Evolutionary conservation across 306 rosid species (phyloP).

Genomic region (Glycyrrhiza uralensis): DNA sequence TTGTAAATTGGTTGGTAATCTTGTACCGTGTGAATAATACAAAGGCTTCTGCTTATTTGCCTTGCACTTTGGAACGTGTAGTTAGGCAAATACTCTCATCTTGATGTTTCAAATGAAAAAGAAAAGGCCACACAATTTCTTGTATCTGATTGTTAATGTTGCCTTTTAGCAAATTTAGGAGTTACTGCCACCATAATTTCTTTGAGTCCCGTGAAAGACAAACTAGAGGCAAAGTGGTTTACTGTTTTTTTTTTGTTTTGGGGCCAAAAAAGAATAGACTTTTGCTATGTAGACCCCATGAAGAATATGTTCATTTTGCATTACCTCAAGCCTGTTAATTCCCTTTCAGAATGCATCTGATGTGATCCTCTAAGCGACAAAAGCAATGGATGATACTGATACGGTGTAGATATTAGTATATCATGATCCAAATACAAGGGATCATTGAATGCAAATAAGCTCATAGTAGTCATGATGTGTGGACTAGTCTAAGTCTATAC

Average conservation of each 20-base stretch:
- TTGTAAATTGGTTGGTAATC: constrained; percentile 28
- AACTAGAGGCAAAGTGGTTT: neutral
- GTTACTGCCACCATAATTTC: neutral
- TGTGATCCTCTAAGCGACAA: neutral
- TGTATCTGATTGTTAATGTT: neutral
- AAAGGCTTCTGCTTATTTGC: neutral
- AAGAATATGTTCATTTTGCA: neutral
- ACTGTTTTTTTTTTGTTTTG: neutral
- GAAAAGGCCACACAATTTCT: neutral
- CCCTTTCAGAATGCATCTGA: neutral
- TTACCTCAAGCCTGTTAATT: neutral
- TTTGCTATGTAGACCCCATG: neutral
- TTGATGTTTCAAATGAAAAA: neutral
- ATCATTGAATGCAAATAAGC: neutral
- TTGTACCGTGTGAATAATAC: constrained; percentile 29
- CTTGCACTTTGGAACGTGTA: neutral
- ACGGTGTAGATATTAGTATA: neutral
- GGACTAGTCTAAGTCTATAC: neutral
- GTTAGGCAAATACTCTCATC: neutral
- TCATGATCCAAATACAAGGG: neutral
- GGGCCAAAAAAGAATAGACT: neutral
- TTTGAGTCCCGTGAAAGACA: neutral
- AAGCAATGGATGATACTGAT: neutral
- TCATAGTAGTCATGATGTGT: neutral
- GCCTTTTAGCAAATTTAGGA: neutral